A percentile compares a stretch with the other conserved stretches of the same genome.
Evolutionary conservation across 371 early-diverging fungal species (phyloP).

Genomic region (Capillidium heterosporum): DNA sequence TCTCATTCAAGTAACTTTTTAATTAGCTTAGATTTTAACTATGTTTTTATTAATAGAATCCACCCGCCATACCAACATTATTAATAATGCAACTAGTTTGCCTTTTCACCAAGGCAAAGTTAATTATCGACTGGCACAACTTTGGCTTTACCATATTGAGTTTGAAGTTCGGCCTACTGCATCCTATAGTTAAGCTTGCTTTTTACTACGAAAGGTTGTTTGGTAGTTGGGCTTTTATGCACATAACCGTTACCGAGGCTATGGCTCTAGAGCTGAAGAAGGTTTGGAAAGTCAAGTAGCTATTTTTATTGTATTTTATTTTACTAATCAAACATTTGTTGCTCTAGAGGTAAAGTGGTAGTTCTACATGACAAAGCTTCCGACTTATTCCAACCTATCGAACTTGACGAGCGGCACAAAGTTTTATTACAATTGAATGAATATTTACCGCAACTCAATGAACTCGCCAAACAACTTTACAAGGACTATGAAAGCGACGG

Average conservation of each 20-base stretch:
- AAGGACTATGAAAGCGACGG: slow-evolving; percentile 14
- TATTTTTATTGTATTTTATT: background rate
- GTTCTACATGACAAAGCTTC: slow-evolving; percentile 3
- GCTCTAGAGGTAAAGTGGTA: background rate
- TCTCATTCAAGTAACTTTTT: slow-evolving; percentile 57
- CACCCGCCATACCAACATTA: slow-evolving; percentile 87
- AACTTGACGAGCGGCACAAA: slow-evolving; percentile 7
- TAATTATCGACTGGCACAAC: slow-evolving; percentile 96
- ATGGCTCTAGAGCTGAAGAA: slow-evolving; percentile 51
- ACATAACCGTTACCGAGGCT: slow-evolving; percentile 72
- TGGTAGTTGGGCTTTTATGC: slow-evolving; percentile 54
- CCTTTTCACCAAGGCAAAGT: slow-evolving; percentile 30
- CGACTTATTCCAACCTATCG: background rate
- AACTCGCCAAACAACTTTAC: slow-evolving; percentile 13
- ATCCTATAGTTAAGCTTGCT: slow-evolving; percentile 33
- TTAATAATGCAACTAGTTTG: slow-evolving; percentile 44
- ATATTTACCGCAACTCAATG: slow-evolving; percentile 17
- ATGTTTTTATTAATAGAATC: slow-evolving; percentile 46
- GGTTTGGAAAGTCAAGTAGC: slow-evolving; percentile 34
- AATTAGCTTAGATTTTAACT: background rate
- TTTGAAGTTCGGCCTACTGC: slow-evolving; percentile 37
- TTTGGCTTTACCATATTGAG: slow-evolving; percentile 79
- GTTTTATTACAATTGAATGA: slow-evolving; percentile 17
- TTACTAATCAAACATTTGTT: background rate
- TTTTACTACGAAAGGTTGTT: slow-evolving; percentile 47